Base-by-base conservation (phyloP, 306 rosid species). In the Dryas octopetala region DNA sequence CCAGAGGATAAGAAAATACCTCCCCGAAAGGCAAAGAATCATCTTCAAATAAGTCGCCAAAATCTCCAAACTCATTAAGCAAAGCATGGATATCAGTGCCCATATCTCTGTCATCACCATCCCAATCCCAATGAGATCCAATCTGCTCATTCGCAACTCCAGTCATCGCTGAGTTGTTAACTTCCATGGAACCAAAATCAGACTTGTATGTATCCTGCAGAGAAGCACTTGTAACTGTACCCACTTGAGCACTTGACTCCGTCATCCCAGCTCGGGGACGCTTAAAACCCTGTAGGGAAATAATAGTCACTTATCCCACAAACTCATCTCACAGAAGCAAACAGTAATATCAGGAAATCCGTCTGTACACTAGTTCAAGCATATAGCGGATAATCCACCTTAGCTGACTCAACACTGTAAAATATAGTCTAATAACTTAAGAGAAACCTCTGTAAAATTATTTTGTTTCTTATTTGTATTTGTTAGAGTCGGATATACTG, bases 101-200 rank as follows among this genome's bases (percentile, higher is more conserved):
- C 68, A 53, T 73, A 75, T 88, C 97, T 78, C 85, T 86, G 46
- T 91, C 97, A 66, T 90, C 97, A 15, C 84, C 94, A 76, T 89
- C 97, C 97, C 97, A 95, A 82, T 91, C 97, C 98, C 97, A 95
- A 43, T 70, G 83, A 80, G 96, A 90, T 79, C 86, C 96, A 78
- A 83, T 84, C 73, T 86, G 88, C 78, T 88, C 95, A 74, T 83
- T 91, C 78, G 82, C 87, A 73, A 86, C 86, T 79, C 86, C 87
- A 74, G 93, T 85, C 72, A 87, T 85, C 19, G 84, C 88, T 55
- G 95, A 91, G 87, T 91, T 84, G 74, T 82, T 87, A 62, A 79
- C 85, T 79, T 89, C 96, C 83, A 85, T 68, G 70, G 98, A 90
- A 85, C 89, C 90, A 88, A 84, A 84, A 76, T 90, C 95, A 76